Percentiles rank a stretch among this genome's conserved stretches.
phyloP scores from a whole-genome alignment of 305 asterid species.

The Fraxinus dipetala region DNA sequence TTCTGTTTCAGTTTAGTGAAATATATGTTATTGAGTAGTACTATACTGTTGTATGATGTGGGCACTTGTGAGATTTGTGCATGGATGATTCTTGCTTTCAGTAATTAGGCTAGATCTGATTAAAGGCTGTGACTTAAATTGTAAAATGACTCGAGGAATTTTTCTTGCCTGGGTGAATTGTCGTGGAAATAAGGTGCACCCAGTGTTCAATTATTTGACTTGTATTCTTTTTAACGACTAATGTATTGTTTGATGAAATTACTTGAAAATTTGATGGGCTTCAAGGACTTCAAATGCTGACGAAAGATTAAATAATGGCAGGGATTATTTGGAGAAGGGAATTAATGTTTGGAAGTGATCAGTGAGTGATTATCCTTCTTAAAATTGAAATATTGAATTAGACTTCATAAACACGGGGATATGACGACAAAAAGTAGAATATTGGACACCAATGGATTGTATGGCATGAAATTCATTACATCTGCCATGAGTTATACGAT shows the following conservation, averaged over 20 bases:
- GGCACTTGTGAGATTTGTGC: background rate
- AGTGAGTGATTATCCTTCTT: background rate
- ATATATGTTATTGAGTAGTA: conserved; percentile 4
- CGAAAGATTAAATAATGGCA: background rate
- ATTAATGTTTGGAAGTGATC: background rate
- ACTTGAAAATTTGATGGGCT: background rate
- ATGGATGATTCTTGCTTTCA: background rate
- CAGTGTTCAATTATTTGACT: background rate
- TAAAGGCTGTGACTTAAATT: conserved; percentile 8
- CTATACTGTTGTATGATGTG: background rate
- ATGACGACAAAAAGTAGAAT: background rate
- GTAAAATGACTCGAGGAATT: background rate
- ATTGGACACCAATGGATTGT: background rate
- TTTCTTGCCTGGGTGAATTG: background rate
- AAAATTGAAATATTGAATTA: background rate
- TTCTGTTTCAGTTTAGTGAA: background rate
- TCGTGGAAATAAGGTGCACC: background rate
- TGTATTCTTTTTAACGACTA: background rate
- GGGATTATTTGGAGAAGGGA: background rate
- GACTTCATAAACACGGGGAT: background rate
- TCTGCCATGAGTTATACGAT: background rate
- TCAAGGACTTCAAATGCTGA: background rate
- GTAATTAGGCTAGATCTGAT: conserved; percentile 23
- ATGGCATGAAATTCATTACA: background rate
- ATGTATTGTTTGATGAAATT: background rate